phyloP scores from a whole-genome alignment of 2,329 filamentous ascomycete genomes.

The Pseudogymnoascus sp. region DNA sequence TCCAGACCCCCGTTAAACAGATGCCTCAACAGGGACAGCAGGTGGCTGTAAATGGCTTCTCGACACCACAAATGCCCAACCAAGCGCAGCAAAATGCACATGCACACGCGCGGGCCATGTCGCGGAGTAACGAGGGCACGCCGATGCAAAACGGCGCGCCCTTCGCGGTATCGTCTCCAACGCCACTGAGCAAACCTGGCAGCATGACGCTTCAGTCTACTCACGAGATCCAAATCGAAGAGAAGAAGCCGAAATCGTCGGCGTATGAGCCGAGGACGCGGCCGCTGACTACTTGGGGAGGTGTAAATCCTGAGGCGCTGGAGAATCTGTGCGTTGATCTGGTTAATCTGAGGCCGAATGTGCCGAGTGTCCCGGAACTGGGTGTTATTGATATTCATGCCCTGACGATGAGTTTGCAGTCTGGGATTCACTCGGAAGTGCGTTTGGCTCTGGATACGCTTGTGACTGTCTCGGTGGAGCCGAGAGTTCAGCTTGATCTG shows the following conservation, averaged over 20 bases:
- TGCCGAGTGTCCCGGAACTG: conserved; percentile 67
- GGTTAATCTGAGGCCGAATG: conserved; percentile 59
- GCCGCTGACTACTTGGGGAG: conserved; percentile 55
- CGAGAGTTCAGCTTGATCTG: conserved; percentile 53
- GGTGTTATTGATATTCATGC: conserved; percentile 86
- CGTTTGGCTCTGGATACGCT: conserved; percentile 81
- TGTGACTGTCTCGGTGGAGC: conserved; percentile 53
- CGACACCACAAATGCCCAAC: conserved; percentile 36
- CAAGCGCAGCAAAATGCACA: conserved; percentile 31
- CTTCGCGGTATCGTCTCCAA: conserved; percentile 40
- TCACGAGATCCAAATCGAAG: conserved; percentile 13
- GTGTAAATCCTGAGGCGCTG: conserved; percentile 59
- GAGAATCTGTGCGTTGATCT: conserved; percentile 58
- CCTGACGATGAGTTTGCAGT: conserved; percentile 80
- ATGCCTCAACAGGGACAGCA: conserved; percentile 37
- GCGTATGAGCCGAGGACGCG: conserved; percentile 48
- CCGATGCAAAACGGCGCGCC: conserved; percentile 28
- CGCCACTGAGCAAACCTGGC: conserved; percentile 24
- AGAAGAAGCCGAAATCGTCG: conserved; percentile 2
- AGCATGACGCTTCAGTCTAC: conserved; percentile 22
- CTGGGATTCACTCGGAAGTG: conserved; percentile 83
- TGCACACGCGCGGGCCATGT: conserved; percentile 44
- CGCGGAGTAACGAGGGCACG: conserved; percentile 39
- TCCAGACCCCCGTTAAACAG: conserved; percentile 39
- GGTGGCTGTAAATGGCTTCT: conserved; percentile 40